phyloP scores from a whole-genome alignment of 2,329 filamentous ascomycete species.

The Zymoseptoria tritici region DNA sequence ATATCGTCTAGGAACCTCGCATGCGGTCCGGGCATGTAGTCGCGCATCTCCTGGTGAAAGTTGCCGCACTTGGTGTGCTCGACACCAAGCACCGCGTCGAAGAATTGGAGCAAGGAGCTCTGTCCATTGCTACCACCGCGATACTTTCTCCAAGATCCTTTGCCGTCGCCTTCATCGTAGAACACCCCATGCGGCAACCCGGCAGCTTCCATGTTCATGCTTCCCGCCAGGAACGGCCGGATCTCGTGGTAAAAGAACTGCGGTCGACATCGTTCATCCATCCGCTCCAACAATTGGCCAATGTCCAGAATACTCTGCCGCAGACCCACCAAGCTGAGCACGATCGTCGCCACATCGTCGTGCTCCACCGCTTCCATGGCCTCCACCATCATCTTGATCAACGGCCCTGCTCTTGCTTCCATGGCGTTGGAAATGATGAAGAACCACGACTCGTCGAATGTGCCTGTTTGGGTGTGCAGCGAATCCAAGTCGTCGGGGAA shows the following conservation, averaged over 20 bases:
- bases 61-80: constrained; percentile 32
- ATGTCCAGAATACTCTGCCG: constrained; percentile 37
- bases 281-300: constrained; percentile 38
- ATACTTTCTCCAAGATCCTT: constrained; percentile 44
- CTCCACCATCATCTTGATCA: constrained; percentile 40
- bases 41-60: constrained; percentile 40
- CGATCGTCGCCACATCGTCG: constrained; percentile 33
- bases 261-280: constrained; percentile 45
- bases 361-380: constrained; percentile 40
- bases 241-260: constrained; percentile 46
- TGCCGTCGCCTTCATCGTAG: constrained; percentile 44
- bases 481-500: constrained; percentile 81
- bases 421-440: constrained; percentile 47
- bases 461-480: constrained; percentile 82
- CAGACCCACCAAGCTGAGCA: constrained; percentile 35
- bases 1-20: constrained; percentile 44
- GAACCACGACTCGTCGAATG: constrained; percentile 88
- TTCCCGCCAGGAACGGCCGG: constrained; percentile 46
- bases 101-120: constrained; percentile 48
- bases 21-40: constrained; percentile 49
- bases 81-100: constrained; percentile 47
- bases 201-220: constrained; percentile 47
- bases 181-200: constrained; percentile 46
- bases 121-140: constrained; percentile 50
- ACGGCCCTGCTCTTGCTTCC: constrained; percentile 43